A percentile compares a stretch with the other conserved stretches of the same genome.
phyloP scores from a whole-genome alignment of 768 basidiomycete species.

The Macrolepiota dolichaula region DNA sequence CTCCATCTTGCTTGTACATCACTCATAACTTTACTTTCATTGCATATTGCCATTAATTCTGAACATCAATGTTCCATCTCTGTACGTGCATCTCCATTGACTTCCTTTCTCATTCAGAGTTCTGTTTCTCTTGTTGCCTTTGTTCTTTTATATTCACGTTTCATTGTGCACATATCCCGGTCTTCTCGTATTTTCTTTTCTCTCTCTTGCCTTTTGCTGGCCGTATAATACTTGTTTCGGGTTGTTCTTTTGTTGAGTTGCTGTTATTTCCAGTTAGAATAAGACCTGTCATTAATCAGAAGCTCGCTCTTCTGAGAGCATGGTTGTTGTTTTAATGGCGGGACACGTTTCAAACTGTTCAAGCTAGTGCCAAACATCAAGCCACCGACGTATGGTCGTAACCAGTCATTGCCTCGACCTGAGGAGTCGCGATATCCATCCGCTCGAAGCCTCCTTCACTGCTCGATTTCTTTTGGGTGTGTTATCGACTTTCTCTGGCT shows the following conservation, averaged over 20 bases:
- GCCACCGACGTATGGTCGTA: neutral
- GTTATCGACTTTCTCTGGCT: neutral
- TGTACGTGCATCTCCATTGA: neutral
- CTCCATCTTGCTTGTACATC: neutral
- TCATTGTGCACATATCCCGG: neutral
- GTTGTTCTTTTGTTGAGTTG: neutral
- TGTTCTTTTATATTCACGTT: neutral
- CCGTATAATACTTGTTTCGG: neutral
- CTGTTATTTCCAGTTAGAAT: neutral
- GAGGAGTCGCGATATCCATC: neutral
- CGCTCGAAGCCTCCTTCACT: neutral
- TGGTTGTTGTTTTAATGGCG: too few species aligned
- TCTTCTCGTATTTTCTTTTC: neutral
- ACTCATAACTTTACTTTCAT: neutral
- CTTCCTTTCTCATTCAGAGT: too few species aligned
- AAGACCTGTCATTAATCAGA: neutral
- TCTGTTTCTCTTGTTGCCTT: neutral
- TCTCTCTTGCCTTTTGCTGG: neutral
- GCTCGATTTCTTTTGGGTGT: neutral
- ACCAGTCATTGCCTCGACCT: neutral
- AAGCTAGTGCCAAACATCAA: neutral
- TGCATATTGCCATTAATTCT: neutral
- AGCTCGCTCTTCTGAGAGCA: too few species aligned
- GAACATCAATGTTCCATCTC: neutral
- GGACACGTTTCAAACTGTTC: neutral